These are phyloP conservation scores for Torulaspora delbrueckii DNA, from an alignment of 805 yeast genomes.

Conservation along the genomic window DNA sequence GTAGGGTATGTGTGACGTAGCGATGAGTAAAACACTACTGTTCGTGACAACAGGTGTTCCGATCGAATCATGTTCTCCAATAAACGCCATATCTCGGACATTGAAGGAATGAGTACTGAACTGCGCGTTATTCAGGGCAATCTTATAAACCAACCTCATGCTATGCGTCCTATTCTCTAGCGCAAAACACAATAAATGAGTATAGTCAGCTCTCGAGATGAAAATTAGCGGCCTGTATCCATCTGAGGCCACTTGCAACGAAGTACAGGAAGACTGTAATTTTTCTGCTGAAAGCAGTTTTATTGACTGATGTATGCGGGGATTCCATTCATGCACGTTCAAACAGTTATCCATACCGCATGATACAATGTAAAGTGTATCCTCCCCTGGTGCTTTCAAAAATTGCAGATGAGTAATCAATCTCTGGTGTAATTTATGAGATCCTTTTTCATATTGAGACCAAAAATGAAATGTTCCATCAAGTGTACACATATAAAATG, in stretches of 20 bases:
- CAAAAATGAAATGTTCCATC: slow-evolving; percentile 23
- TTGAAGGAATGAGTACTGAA: slow-evolving; percentile 59
- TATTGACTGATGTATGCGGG: background rate
- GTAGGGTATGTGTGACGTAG: slow-evolving; percentile 74
- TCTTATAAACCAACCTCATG: slow-evolving; percentile 9
- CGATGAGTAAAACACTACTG: slow-evolving; percentile 44
- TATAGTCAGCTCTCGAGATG: slow-evolving; percentile 56
- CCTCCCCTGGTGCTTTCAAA: background rate
- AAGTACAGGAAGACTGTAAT: slow-evolving; percentile 48
- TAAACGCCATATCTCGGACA: slow-evolving; percentile 20
- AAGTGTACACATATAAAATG: slow-evolving; percentile 22
- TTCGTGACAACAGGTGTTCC: background rate
- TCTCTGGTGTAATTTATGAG: slow-evolving; percentile 37
- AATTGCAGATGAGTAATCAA: slow-evolving; percentile 37
- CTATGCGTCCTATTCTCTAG: background rate
- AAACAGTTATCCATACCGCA: slow-evolving; percentile 57
- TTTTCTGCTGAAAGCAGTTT: slow-evolving; percentile 30
- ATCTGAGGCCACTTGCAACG: slow-evolving; percentile 39
- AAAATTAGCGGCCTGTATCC: slow-evolving; percentile 39
- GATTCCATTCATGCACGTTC: slow-evolving; percentile 26
- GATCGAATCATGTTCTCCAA: slow-evolving; percentile 2
- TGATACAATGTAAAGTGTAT: slow-evolving; percentile 39
- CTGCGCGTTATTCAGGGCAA: slow-evolving; percentile 70
- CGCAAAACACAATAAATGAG: slow-evolving; percentile 48
- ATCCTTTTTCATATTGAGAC: slow-evolving; percentile 4